Conservation (phyloP, 495 filamentous ascomycete species). For the Evansstolkia leycettana region DNA sequence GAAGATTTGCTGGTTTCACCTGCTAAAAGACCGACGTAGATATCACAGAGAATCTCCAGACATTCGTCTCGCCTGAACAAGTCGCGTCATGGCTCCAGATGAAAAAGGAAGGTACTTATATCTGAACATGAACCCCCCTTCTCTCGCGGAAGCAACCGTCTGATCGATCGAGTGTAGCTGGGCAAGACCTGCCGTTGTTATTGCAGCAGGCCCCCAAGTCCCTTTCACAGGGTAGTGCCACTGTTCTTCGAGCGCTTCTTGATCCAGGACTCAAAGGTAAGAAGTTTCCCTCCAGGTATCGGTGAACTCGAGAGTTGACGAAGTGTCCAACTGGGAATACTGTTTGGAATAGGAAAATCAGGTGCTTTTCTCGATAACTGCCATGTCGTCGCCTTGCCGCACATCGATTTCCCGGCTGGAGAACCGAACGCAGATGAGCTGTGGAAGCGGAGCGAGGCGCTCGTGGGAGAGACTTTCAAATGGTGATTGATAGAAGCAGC, state of each 20-base stretch:
- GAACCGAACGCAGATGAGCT: constrained; percentile 24
- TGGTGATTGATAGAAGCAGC: background rate
- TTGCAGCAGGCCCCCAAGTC: constrained; percentile 14
- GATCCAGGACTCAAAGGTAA: constrained; percentile 13
- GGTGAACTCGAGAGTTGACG: no score
- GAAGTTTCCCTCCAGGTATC: constrained; percentile 1
- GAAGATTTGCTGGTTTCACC: no score
- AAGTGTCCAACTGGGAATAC: no score
- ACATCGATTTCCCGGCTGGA: constrained; percentile 19
- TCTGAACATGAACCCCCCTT: background rate
- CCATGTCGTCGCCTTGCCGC: constrained; percentile 10
- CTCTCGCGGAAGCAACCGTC: background rate
- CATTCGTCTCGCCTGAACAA: constrained; percentile 8
- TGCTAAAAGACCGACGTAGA: constrained; percentile 3
- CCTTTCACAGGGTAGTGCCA: constrained; percentile 9
- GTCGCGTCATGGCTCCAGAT: constrained; percentile 12
- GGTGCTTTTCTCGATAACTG: constrained; percentile 22
- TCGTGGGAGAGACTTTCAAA: constrained; percentile 31
- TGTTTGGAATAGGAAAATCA: constrained; percentile 8
- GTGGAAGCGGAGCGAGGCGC: constrained; percentile 37
- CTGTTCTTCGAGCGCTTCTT: constrained; percentile 11
- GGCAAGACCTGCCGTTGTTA: constrained; percentile 10
- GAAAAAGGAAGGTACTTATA: constrained; percentile 11
- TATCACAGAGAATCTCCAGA: constrained; percentile 11
- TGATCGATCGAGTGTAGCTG: constrained; percentile 2